Percentiles rank a stretch among this genome's conserved stretches.
Evolutionary conservation across 352 stramenopile species (phyloP).

Genomic region (Globisporangium acanthophoron): DNA sequence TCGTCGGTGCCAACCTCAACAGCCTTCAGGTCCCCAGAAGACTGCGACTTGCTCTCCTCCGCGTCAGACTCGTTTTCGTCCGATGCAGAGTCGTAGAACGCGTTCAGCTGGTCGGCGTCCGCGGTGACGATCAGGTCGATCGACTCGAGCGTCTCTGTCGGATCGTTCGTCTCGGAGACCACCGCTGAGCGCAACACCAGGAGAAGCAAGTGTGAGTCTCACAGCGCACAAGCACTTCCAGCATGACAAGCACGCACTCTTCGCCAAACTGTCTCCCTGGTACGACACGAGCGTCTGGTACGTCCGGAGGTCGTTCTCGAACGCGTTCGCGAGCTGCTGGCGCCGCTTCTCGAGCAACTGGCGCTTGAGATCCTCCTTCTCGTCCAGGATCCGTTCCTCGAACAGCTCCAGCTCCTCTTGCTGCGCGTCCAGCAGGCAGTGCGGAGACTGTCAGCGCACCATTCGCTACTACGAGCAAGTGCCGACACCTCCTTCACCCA

Average conservation of each 20-base stretch:
- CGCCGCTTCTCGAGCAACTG: slow-evolving; percentile 53
- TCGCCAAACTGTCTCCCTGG: slow-evolving; percentile 27
- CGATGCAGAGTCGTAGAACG: slow-evolving; percentile 51
- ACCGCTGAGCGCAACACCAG: slow-evolving; percentile 8
- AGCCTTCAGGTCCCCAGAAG: background rate
- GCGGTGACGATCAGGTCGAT: slow-evolving; percentile 67
- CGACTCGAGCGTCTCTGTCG: slow-evolving; percentile 53
- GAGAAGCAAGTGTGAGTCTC: background rate
- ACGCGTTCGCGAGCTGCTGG: slow-evolving; percentile 50
- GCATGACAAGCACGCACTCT: slow-evolving; percentile 4
- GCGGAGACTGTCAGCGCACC: no score
- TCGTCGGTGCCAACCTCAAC: slow-evolving; percentile 12
- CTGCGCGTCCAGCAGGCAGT: slow-evolving; percentile 10
- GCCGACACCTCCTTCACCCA: background rate
- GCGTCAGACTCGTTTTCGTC: slow-evolving; percentile 16
- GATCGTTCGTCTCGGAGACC: slow-evolving; percentile 4
- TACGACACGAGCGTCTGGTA: slow-evolving; percentile 73
- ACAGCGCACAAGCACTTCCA: background rate
- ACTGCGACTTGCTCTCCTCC: background rate
- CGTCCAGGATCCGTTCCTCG: slow-evolving; percentile 47
- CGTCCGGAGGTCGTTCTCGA: slow-evolving; percentile 71
- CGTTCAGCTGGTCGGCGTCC: slow-evolving; percentile 51
- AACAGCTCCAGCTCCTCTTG: slow-evolving; percentile 76
- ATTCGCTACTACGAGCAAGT: background rate
- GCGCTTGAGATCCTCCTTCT: slow-evolving; percentile 59